phyloP scores from a whole-genome alignment of 768 basidiomycete genomes.

The Filobasidium wieringae region DNA sequence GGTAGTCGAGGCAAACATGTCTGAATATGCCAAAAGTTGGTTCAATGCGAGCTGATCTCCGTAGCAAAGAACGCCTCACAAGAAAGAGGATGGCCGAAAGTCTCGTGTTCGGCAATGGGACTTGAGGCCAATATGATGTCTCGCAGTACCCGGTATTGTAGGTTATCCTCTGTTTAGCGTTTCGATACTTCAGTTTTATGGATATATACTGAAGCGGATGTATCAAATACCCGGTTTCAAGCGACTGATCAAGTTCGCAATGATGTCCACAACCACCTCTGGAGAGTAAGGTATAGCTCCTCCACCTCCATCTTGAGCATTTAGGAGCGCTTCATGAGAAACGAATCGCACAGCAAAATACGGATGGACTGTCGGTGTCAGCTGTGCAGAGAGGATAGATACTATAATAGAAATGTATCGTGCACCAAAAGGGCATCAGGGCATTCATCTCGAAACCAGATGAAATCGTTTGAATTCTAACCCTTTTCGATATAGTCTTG shows the following conservation, averaged over 20 bases:
- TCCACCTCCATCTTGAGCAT: constrained; percentile 11
- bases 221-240: constrained; percentile 23
- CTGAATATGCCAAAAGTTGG: neutral
- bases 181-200: neutral
- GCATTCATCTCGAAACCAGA: neutral
- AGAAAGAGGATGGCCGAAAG: constrained; percentile 37
- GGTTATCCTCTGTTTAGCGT: constrained; percentile 24
- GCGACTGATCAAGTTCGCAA: constrained; percentile 26
- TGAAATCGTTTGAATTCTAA: no score
- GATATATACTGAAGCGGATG: neutral
- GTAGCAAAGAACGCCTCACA: neutral
- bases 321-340: constrained; percentile 9
- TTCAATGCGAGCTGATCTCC: neutral
- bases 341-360: constrained; percentile 34
- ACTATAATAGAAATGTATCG: constrained; percentile 24
- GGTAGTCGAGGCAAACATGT: constrained; percentile 34
- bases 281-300: constrained; percentile 18
- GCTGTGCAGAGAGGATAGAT: constrained; percentile 30
- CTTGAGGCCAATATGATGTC: constrained; percentile 32
- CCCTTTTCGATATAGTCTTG: constrained; percentile 33
- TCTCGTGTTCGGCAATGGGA: constrained; percentile 30
- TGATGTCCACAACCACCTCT: constrained; percentile 31
- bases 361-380: constrained; percentile 35
- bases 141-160: constrained; percentile 31
- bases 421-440: neutral